Evolutionary conservation across 2,329 filamentous ascomycete genomes (phyloP), one percentile per base, ranked within the genome.

Genomic region (Furcasterigmium sp.): DNA sequence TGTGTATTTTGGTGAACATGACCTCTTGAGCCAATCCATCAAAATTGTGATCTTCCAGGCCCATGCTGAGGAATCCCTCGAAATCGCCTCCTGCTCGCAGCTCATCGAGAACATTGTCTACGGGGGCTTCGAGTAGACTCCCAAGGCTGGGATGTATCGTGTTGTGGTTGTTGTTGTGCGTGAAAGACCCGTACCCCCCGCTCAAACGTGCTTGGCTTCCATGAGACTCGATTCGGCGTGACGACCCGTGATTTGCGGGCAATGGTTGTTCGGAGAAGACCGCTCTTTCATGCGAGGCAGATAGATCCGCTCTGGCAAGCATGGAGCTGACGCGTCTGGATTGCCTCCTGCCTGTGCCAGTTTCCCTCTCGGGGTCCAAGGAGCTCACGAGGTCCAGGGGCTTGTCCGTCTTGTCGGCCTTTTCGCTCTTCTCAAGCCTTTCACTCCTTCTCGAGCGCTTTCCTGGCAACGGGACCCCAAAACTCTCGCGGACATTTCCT

Each of bases 241-340:
- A 64, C 35, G 73, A 71, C 0, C 59, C 59, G 41, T 67, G 62
- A 10, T 59, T 62, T 8, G 66, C 54, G 8, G 65, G 57, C 3
- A 61, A 72, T 51, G 59, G 64, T 59, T 75, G 78, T 39, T 95
- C 90, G 21, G 82, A 77, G 57, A 95, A 94, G n/a, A 83, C 77
- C 1, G 83, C 75, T 54, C 87, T 78, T 53, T 95, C 90, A 51
- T 91, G 87, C 14, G 85, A 93, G 9, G 87, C 84, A 1, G 88
- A 91, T 17, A 96, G 70, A 58, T 96, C 91, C 25, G 87, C 86
- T 55, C 91, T 78, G 14, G 91, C 91, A 42, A 96, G 73, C 65
- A 95, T 78, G 14, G 91, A 97, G 67, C 93, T 98, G 20, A 97
- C 85, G 40, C 93, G 80, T 35, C 93, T 81, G 15, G 80, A 84